These are phyloP conservation scores for Cladophialophora bantiana DNA, from an alignment of 2,329 filamentous ascomycete species.

Conservation along the genomic window DNA sequence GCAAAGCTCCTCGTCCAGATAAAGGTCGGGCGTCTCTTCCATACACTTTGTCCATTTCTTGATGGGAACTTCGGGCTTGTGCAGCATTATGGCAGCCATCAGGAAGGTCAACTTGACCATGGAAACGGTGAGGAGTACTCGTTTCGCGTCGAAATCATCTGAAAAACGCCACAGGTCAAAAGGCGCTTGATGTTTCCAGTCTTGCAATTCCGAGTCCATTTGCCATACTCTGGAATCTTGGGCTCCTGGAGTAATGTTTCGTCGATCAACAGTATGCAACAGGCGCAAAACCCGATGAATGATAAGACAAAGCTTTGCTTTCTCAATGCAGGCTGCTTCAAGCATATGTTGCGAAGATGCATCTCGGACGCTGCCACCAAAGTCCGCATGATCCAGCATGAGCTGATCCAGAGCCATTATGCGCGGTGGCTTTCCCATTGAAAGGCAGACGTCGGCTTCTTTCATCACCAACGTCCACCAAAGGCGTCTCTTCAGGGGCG, in stretches of 20 bases:
- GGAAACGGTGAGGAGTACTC: not conserved
- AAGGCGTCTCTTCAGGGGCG: conserved; percentile 7
- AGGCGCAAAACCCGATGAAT: conserved; percentile 9
- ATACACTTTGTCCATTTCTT: conserved; percentile 11
- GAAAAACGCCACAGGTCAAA: conserved; percentile 14
- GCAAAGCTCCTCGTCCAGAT: conserved; percentile 11
- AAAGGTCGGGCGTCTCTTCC: not conserved
- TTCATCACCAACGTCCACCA: conserved; percentile 21
- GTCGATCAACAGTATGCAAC: conserved; percentile 2
- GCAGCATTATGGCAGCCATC: conserved; percentile 18
- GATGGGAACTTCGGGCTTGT: conserved; percentile 16
- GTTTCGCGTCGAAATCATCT: conserved; percentile 9
- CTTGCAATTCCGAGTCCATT: conserved; percentile 16
- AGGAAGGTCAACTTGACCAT: conserved; percentile 9
- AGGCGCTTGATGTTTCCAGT: conserved; percentile 12
- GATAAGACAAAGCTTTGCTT: conserved; percentile 10
- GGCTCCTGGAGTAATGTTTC: not conserved
- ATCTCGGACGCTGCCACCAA: not conserved
- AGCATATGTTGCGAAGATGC: not conserved
- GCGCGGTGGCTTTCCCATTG: conserved; percentile 15
- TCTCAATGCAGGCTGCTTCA: conserved; percentile 5
- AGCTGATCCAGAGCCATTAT: conserved; percentile 6
- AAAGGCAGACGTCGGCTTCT: conserved; percentile 16
- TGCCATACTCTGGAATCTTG: conserved; percentile 15
- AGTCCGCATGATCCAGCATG: conserved; percentile 10